Base-by-base conservation (phyloP, 208 protist species). In the Leishmania turanica region DNA sequence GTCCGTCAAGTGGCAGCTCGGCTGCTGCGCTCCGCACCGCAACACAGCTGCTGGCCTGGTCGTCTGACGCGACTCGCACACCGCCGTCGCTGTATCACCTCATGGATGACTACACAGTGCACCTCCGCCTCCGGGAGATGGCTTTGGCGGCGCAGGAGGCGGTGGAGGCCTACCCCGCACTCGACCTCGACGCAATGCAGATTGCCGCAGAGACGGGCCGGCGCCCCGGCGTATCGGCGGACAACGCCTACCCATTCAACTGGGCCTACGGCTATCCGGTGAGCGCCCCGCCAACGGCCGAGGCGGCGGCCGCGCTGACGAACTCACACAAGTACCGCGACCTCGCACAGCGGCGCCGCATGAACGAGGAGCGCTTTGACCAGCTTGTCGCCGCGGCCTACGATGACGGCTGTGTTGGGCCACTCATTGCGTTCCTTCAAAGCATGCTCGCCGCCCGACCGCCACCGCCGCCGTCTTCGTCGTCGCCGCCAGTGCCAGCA, bases 311-410 rank as follows among this genome's bases (percentile, higher is more conserved):
- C 31, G 76, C 71, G 54, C 53, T 75, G 4, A 49, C 73, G 31
- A 64, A 7, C 19, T 24, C 58, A 8, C 51, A 51, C 37, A 53
- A 37, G 51, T 78, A 81, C 34, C 76, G 64, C 54, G 58, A 86
- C 54, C 42, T 80, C 54, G 69, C 85, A 80, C 87, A 81, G 40
- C 81, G 80, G 53, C 84, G 84, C 21, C 80, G 81, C 49, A 64
- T 65, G 74, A 71, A 68, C 7, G 81, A 82, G 78, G 75, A 66
- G 78, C 70, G 83, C 53, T 95, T 87, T 78, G 79, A 87, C 53
- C 54, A 73, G 51, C 87, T 93, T 1, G 76, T 95, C 21, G 89
- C 89, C 8, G 45, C 79, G 15, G 90, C 91, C 17, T 97, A 93
- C 85, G 90, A 97, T 86, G 70, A 76, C 4, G 91, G 93, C 45